These are phyloP conservation scores for Spathaspora sp. DNA, from an alignment of 805 yeast genomes.

Conservation along the genomic window DNA sequence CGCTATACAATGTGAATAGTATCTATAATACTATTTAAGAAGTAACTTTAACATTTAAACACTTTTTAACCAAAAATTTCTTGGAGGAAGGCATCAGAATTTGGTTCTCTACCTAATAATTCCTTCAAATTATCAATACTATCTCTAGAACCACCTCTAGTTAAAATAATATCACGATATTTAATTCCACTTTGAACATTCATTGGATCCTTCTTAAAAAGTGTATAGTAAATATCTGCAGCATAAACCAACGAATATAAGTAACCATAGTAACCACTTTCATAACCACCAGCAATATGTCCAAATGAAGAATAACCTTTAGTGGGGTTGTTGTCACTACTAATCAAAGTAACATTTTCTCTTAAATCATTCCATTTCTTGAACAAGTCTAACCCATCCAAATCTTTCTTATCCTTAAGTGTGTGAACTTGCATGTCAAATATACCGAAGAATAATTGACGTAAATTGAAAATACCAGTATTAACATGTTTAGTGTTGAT, in stretches of 20 bases:
- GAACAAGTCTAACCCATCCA: conserved; percentile 45
- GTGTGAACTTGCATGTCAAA: conserved; percentile 75
- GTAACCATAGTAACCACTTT: conserved; percentile 84
- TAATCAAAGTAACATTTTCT: conserved; percentile 56
- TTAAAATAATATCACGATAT: conserved; percentile 68
- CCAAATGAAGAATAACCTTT: conserved; percentile 76
- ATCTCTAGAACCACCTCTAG: conserved; percentile 71
- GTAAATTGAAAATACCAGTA: conserved; percentile 65
- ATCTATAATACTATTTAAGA: no score
- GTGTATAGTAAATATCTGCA: conserved; percentile 71
- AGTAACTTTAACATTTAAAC: neutral
- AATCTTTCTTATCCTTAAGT: conserved; percentile 28
- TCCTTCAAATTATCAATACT: conserved; percentile 61
- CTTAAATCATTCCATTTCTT: conserved; percentile 64
- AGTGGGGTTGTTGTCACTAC: conserved; percentile 51
- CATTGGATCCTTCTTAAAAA: conserved; percentile 67
- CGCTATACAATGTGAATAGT: no score
- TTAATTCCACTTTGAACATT: conserved; percentile 55
- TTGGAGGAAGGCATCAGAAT: conserved; percentile 64
- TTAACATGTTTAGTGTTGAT: conserved; percentile 69
- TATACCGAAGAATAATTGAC: conserved; percentile 76
- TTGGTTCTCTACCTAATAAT: conserved; percentile 74
- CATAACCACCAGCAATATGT: conserved; percentile 80
- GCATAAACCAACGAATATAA: conserved; percentile 86
- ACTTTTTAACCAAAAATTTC: conserved; percentile 42